Percentiles rank a stretch among this genome's conserved stretches.
These are phyloP conservation scores for Kodamaea nitidulidarum DNA, from an alignment of 805 yeast genomes.

Conservation along the genomic window DNA sequence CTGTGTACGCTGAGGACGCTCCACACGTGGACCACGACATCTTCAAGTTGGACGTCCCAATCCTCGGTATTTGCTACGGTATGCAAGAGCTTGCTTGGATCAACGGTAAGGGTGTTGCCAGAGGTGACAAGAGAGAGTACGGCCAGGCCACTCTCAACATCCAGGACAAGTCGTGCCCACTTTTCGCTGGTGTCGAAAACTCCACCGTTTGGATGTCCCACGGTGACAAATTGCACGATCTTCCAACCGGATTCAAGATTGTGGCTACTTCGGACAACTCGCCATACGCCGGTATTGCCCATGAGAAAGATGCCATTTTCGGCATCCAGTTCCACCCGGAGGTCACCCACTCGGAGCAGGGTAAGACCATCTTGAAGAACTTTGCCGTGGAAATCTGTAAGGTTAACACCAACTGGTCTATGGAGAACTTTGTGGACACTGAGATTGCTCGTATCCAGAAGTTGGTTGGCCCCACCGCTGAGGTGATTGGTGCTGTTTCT, in stretches of 20 bases:
- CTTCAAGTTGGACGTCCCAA: conserved; percentile 87
- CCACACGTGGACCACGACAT: conserved; percentile 97
- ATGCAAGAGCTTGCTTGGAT: conserved; percentile 99
- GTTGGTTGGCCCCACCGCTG: conserved; percentile 95
- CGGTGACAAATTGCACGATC: conserved; percentile 89
- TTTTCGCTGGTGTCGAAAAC: conserved; percentile 87
- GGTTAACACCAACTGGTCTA: conserved; percentile 89
- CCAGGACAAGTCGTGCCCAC: conserved; percentile 58
- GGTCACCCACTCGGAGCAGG: conserved; percentile 92
- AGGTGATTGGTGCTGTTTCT: conserved; percentile 98
- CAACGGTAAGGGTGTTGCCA: conserved; percentile 87
- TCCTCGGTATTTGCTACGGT: conserved; percentile 97
- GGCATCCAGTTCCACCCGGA: conserved; percentile 99
- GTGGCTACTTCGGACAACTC: conserved; percentile 93
- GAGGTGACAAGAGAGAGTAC: conserved; percentile 97
- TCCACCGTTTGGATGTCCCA: conserved; percentile 99
- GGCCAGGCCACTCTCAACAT: conserved; percentile 92
- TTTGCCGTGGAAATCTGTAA: conserved; percentile 90
- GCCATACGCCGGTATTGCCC: conserved; percentile 90
- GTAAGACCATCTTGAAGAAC: conserved; percentile 81
- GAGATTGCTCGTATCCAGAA: conserved; percentile 90
- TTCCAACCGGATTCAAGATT: conserved; percentile 84
- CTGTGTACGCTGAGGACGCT: conserved; percentile 91
- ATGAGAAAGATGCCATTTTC: conserved; percentile 66
- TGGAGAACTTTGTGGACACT: conserved; percentile 96